Evolutionary conservation across 768 basidiomycete genomes (phyloP).

Genomic region (Mycena albidolilacea): DNA sequence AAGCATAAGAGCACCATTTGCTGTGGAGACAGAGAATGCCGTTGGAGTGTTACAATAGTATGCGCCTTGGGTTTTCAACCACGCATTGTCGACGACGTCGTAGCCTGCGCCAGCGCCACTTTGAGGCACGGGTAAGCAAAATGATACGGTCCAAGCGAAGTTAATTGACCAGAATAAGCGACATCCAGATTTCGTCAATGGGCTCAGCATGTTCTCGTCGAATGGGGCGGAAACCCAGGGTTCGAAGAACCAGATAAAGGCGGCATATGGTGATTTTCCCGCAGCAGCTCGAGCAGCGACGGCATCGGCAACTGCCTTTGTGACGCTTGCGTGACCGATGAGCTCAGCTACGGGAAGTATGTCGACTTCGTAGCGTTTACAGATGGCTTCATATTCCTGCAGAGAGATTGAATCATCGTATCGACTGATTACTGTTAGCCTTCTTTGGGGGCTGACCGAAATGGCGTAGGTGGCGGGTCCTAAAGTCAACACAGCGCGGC

Average conservation of each 20-base stretch:
- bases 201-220: conserved; percentile 34
- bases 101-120: conserved; percentile 39
- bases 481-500: conserved; percentile 27
- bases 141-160: background rate
- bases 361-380: conserved; percentile 32
- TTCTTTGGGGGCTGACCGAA: conserved; percentile 11
- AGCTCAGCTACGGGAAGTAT: conserved; percentile 24
- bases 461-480: conserved; percentile 26
- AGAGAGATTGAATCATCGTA: background rate
- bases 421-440: background rate
- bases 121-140: conserved; percentile 17
- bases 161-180: conserved; percentile 35
- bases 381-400: conserved; percentile 30
- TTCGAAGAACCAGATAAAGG: conserved; percentile 38
- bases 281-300: conserved; percentile 30
- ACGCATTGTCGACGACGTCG: conserved; percentile 37
- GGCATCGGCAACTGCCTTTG: conserved; percentile 26
- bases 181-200: conserved; percentile 33
- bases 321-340: conserved; percentile 3
- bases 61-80: conserved; percentile 36
- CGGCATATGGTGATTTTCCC: conserved; percentile 29
- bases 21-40: conserved; percentile 40
- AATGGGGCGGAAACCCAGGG: conserved; percentile 16
- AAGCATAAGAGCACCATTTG: conserved; percentile 43
- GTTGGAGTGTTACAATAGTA: conserved; percentile 44